A percentile compares a stretch with the other conserved stretches of the same genome.
Evolutionary conservation across 2,329 filamentous ascomycete genomes (phyloP).

Genomic region (Xylaria sp.): DNA sequence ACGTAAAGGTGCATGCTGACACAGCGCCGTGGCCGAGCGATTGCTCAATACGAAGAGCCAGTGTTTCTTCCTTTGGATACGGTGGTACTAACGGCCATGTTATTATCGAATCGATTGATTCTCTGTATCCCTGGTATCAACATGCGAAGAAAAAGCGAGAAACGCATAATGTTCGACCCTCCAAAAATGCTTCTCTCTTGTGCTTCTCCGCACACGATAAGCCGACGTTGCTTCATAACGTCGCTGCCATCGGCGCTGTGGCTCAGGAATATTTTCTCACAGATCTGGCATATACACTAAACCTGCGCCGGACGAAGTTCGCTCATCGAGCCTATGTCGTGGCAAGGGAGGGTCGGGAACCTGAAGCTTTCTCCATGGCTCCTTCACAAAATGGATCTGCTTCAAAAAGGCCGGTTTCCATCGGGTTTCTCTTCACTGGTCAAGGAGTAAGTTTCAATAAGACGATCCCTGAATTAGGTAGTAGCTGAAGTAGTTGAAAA

Average conservation of each 20-base stretch:
- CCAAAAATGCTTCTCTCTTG: conserved; percentile 34
- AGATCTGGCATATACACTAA: conserved; percentile 42
- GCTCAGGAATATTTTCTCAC: conserved; percentile 37
- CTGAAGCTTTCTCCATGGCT: conserved; percentile 22
- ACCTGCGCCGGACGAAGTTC: conserved; percentile 34
- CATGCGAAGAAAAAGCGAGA: conserved; percentile 34
- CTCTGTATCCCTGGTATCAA: conserved; percentile 39
- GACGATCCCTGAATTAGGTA: neutral
- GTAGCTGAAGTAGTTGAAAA: neutral
- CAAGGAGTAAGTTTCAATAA: conserved; percentile 39
- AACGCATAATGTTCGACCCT: neutral
- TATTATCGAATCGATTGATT: conserved; percentile 39
- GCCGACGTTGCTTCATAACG: conserved; percentile 38
- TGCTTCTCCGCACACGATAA: conserved; percentile 43
- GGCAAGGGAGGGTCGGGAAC: conserved; percentile 29
- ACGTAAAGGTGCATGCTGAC: conserved; percentile 39
- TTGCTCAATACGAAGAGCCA: conserved; percentile 33
- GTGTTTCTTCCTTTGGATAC: conserved; percentile 44
- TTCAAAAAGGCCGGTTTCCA: conserved; percentile 14
- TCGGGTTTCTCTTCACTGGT: conserved; percentile 46
- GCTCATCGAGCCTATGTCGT: conserved; percentile 31
- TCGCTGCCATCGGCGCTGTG: conserved; percentile 38
- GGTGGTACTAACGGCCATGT: conserved; percentile 42
- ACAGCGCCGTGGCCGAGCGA: conserved; percentile 40
- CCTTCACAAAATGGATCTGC: conserved; percentile 7